Percentiles rank a stretch among this genome's conserved stretches.
Conservation (phyloP, 2,329 filamentous ascomycete genomes). For the Coniochaeta sp. region DNA sequence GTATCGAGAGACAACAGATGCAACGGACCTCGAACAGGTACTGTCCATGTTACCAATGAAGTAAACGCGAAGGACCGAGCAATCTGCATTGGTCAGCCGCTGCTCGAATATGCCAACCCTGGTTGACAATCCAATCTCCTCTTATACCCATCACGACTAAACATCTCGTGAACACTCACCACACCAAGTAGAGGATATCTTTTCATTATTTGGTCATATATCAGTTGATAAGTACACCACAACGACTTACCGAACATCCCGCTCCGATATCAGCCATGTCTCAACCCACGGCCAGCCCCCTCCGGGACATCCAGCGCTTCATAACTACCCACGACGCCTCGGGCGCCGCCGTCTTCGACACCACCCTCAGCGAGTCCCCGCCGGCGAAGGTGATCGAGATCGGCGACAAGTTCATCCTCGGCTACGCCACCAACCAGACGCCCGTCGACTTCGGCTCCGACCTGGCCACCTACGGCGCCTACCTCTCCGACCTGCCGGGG, state of each 20-base stretch:
- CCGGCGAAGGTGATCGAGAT: constrained; percentile 18
- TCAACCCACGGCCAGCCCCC: neutral
- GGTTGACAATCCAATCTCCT: too few relatives aligned
- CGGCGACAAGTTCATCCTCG: constrained; percentile 38
- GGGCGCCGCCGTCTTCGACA: constrained; percentile 26
- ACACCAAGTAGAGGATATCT: neutral
- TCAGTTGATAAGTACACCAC: neutral
- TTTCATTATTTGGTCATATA: neutral
- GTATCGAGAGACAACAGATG: too few relatives aligned
- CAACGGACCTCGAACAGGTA: too few relatives aligned
- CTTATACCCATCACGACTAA: too few relatives aligned
- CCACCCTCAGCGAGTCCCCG: constrained; percentile 12
- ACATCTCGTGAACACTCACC: too few relatives aligned
- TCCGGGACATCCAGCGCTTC: constrained; percentile 12
- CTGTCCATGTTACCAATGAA: too few relatives aligned
- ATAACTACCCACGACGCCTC: constrained; percentile 25
- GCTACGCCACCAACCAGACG: constrained; percentile 39
- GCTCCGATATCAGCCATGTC: neutral
- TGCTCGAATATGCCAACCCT: too few relatives aligned
- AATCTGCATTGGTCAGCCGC: too few relatives aligned
- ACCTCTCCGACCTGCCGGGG: constrained; percentile 36
- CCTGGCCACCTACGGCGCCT: constrained; percentile 33
- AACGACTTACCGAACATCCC: neutral
- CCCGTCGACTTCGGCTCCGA: constrained; percentile 41
- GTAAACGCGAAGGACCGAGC: too few relatives aligned